phyloP scores from a whole-genome alignment of 805 yeast genomes.

The Lipomyces chichibuensis region DNA sequence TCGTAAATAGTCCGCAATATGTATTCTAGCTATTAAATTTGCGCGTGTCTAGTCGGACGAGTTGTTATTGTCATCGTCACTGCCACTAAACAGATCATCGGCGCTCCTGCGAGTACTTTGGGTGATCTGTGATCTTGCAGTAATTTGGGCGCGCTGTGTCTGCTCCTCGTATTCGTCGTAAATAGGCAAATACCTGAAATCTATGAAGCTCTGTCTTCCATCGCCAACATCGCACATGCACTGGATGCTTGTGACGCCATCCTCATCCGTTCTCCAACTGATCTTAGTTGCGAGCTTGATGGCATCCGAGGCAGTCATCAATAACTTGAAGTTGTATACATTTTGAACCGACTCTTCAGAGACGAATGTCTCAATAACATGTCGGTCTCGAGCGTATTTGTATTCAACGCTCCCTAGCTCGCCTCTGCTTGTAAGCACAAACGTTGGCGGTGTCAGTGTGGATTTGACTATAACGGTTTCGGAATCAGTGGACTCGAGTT shows the following conservation, averaged over 20 bases:
- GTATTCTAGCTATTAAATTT: background rate
- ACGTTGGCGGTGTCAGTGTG: constrained; percentile 10
- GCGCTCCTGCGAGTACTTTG: background rate
- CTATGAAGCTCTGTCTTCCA: constrained; percentile 34
- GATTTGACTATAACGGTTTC: constrained; percentile 19
- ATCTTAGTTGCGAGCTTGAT: constrained; percentile 34
- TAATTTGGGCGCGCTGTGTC: background rate
- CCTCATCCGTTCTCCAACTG: constrained; percentile 30
- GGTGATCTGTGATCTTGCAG: constrained; percentile 3
- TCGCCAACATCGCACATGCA: constrained; percentile 38
- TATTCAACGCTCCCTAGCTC: constrained; percentile 29
- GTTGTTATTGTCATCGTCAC: background rate
- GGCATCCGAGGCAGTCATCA: constrained; percentile 33
- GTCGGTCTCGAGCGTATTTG: constrained; percentile 16
- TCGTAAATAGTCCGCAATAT: no score
- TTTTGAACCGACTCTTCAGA: constrained; percentile 5
- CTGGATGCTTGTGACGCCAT: constrained; percentile 37
- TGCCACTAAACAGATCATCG: background rate
- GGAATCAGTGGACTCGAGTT: constrained; percentile 28
- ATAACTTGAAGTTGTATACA: constrained; percentile 14
- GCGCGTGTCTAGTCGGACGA: background rate
- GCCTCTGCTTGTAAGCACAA: constrained; percentile 16
- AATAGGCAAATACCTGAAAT: constrained; percentile 36
- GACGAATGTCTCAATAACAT: constrained; percentile 20
- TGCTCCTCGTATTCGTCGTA: constrained; percentile 15